These are phyloP conservation scores for Pleochaeta shiraiana DNA, from an alignment of 2,329 filamentous ascomycete species.

Conservation along the genomic window DNA sequence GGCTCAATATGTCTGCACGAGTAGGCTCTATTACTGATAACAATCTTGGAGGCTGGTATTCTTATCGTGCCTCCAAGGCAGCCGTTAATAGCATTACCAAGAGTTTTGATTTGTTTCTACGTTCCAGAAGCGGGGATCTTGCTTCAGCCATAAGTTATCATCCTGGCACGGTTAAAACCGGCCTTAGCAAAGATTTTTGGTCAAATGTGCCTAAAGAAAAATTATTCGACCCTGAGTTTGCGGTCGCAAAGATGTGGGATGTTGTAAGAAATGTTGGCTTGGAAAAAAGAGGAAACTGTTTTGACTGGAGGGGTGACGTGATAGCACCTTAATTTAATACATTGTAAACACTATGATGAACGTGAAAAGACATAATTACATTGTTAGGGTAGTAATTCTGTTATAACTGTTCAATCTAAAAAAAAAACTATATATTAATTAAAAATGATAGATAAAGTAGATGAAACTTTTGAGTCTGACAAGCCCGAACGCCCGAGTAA, in stretches of 20 bases:
- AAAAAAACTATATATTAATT: too few species aligned
- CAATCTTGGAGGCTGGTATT: constrained; percentile 56
- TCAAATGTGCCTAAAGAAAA: constrained; percentile 33
- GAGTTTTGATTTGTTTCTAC: constrained; percentile 47
- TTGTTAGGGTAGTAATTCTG: too few species aligned
- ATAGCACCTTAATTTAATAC: constrained; percentile 23
- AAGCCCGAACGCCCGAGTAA: too few species aligned
- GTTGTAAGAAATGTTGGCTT: constrained; percentile 29
- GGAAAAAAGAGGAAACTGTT: constrained; percentile 37
- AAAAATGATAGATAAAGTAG: too few species aligned
- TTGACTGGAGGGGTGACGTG: constrained; percentile 48
- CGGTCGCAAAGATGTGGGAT: constrained; percentile 39
- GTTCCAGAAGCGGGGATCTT: constrained; percentile 31
- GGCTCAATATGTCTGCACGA: constrained; percentile 56
- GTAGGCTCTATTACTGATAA: constrained; percentile 59
- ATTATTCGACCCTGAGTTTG: constrained; percentile 43
- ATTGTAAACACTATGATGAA: too few species aligned
- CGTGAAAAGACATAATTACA: too few species aligned
- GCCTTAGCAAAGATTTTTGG: constrained; percentile 54
- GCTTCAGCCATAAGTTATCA: constrained; percentile 52
- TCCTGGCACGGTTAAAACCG: constrained; percentile 62
- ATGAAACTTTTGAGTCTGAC: too few species aligned
- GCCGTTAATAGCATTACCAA: constrained; percentile 50
- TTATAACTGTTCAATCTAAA: too few species aligned
- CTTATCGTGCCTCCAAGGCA: constrained; percentile 55